A percentile compares a stretch with the other conserved stretches of the same genome.
Evolutionary conservation across 1,284 basidiomycete genomes (phyloP).

Genomic region (Trichosporon sp.): DNA sequence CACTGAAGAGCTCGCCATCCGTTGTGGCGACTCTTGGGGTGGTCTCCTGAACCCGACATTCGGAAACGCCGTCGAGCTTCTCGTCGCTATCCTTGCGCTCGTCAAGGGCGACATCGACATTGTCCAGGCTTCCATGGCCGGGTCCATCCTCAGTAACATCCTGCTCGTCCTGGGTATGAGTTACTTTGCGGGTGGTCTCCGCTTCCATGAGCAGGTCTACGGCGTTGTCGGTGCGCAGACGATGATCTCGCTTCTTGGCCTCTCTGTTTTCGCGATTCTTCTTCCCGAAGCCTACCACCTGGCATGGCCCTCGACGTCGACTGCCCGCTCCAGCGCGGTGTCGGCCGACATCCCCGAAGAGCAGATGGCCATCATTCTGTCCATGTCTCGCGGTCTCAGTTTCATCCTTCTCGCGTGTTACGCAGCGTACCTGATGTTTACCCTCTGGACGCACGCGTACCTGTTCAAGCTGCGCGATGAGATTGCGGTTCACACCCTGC

Average conservation of each 20-base stretch:
- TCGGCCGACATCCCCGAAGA: constrained; percentile 22
- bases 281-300: constrained; percentile 66
- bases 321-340: neutral
- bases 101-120: constrained; percentile 72
- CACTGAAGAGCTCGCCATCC: constrained; percentile 52
- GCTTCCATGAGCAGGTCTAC: constrained; percentile 63
- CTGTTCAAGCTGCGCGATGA: constrained; percentile 52
- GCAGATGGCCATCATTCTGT: constrained; percentile 45
- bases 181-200: constrained; percentile 55
- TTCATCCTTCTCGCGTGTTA: constrained; percentile 60
- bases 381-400: constrained; percentile 53
- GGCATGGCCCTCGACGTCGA: constrained; percentile 37
- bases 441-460: constrained; percentile 60
- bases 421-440: constrained; percentile 46
- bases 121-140: constrained; percentile 68
- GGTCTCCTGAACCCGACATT: constrained; percentile 53
- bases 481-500: constrained; percentile 30
- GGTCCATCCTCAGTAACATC: constrained; percentile 62
- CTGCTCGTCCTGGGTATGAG: constrained; percentile 77
- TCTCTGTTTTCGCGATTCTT: constrained; percentile 66
- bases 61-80: constrained; percentile 54
- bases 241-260: constrained; percentile 70
- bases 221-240: constrained; percentile 68
- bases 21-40: constrained; percentile 52
- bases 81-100: constrained; percentile 69